Evolutionary conservation across 2,329 filamentous ascomycete genomes (phyloP).

Genomic region (Thelonectria olida): DNA sequence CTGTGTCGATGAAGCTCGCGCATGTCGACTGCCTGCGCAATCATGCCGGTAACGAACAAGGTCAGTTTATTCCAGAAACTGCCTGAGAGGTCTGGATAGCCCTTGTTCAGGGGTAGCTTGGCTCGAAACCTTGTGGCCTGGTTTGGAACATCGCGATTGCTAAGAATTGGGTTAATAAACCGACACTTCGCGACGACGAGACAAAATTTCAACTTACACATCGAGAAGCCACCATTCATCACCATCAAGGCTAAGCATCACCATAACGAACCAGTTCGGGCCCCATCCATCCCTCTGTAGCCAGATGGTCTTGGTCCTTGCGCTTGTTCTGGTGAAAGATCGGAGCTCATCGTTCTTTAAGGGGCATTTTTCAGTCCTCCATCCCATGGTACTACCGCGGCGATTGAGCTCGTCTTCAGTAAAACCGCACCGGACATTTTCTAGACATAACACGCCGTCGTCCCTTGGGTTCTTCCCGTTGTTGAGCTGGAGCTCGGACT

Average conservation of each 20-base stretch:
- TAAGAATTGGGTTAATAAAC: constrained; percentile 31
- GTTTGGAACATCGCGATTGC: constrained; percentile 38
- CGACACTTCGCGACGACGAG: not conserved
- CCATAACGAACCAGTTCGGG: constrained; percentile 75
- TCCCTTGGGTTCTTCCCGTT: constrained; percentile 62
- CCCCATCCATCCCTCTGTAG: constrained; percentile 79
- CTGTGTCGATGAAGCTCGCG: constrained; percentile 56
- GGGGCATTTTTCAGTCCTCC: constrained; percentile 62
- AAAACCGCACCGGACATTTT: constrained; percentile 68
- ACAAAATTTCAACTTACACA: constrained; percentile 55
- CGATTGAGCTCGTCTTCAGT: constrained; percentile 69
- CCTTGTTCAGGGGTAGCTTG: constrained; percentile 54
- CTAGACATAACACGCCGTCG: constrained; percentile 66
- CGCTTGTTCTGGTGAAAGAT: constrained; percentile 68
- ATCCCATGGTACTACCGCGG: constrained; percentile 70
- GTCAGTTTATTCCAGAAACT: constrained; percentile 63
- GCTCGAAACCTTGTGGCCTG: constrained; percentile 46
- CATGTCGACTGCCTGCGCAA: constrained; percentile 60
- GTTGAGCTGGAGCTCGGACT: constrained; percentile 74
- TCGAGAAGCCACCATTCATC: constrained; percentile 83
- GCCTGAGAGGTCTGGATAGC: constrained; percentile 55
- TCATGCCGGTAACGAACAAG: constrained; percentile 59
- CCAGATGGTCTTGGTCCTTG: constrained; percentile 72
- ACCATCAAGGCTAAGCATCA: constrained; percentile 75
- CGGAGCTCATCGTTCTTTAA: constrained; percentile 65